Conservation (phyloP, 2,329 filamentous ascomycete species). For the Calonectria pteridis region DNA sequence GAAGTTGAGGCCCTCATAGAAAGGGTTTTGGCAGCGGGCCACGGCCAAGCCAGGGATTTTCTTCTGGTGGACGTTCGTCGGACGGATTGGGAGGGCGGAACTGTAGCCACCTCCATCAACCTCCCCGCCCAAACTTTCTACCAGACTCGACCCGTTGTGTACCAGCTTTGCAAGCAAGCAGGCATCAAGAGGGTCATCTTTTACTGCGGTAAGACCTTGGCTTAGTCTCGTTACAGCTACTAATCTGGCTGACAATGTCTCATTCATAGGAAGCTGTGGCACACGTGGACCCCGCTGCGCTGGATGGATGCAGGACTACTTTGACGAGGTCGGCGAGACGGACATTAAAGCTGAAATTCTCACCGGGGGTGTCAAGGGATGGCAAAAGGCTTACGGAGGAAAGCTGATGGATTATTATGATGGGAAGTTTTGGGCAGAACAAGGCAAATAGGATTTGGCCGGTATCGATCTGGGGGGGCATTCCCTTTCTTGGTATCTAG, state of each 20-base stretch:
- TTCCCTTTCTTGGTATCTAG: constrained; percentile 49
- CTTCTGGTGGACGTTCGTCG: constrained; percentile 67
- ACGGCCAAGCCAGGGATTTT: constrained; percentile 50
- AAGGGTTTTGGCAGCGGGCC: constrained; percentile 46
- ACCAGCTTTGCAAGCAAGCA: constrained; percentile 64
- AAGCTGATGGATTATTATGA: constrained; percentile 65
- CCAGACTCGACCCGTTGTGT: constrained; percentile 60
- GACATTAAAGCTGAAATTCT: constrained; percentile 61
- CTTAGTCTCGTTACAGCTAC: background rate
- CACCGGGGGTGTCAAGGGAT: constrained; percentile 66
- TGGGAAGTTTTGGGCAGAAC: constrained; percentile 52
- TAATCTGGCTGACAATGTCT: background rate
- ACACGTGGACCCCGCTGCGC: constrained; percentile 66
- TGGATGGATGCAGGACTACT: constrained; percentile 69
- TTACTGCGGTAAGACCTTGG: constrained; percentile 62
- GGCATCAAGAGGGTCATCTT: constrained; percentile 63
- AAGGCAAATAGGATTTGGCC: constrained; percentile 37
- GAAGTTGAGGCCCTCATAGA: constrained; percentile 58
- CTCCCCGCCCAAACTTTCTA: constrained; percentile 68
- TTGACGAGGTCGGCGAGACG: constrained; percentile 59
- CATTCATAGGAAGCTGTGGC: constrained; percentile 59
- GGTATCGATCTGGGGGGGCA: constrained; percentile 32
- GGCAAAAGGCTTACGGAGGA: constrained; percentile 63
- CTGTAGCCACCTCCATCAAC: constrained; percentile 69
- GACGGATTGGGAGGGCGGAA: constrained; percentile 69